phyloP scores from a whole-genome alignment of 345 rosid species.

The Sisymbrium irio region DNA sequence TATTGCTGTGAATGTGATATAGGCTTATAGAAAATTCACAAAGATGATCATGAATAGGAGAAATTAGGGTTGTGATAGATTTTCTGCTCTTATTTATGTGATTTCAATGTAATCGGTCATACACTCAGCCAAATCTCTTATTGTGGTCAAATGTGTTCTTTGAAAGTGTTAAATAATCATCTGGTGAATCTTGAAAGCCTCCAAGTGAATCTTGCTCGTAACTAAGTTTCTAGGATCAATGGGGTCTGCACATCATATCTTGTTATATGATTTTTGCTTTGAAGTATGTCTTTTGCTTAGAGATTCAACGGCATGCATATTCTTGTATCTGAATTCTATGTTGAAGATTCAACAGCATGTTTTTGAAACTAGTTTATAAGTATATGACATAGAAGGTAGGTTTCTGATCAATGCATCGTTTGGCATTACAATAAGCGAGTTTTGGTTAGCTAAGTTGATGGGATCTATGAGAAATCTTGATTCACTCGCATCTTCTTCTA shows the following conservation, averaged over 20 bases:
- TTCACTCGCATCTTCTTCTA: not conserved
- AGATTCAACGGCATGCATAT: not conserved
- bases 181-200: not conserved
- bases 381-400: not conserved
- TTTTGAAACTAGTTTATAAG: not conserved
- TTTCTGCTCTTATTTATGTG: not conserved
- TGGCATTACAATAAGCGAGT: no score
- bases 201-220: not conserved
- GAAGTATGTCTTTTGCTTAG: not conserved
- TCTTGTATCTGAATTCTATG: not conserved
- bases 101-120: not conserved
- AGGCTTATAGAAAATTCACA: not conserved
- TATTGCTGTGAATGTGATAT: not conserved
- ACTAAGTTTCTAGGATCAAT: not conserved
- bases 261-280: not conserved
- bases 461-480: not conserved
- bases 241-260: not conserved
- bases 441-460: no score
- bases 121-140: not conserved
- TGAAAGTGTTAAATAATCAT: no score
- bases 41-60: not conserved
- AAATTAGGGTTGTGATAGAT: not conserved
- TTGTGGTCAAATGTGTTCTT: no score
- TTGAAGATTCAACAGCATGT: no score
- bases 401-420: not conserved